Base-by-base conservation (phyloP, 2,329 filamentous ascomycete genomes). In the Neophaeococcomyces mojaviensis region DNA sequence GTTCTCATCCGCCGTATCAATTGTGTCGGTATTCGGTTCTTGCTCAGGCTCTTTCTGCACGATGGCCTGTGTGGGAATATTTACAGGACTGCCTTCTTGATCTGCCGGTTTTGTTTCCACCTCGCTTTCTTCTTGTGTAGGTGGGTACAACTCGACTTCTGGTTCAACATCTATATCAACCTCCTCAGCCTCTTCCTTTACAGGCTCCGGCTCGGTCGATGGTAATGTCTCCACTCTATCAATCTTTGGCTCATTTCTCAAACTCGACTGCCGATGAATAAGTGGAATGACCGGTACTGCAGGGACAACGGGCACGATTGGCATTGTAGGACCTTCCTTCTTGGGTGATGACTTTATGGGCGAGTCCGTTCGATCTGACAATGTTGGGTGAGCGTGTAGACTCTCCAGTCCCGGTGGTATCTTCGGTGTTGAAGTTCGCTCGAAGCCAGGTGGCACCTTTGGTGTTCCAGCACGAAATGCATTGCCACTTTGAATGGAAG, bases 371-470 rank as follows among this genome's bases (percentile, higher is more conserved):
- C 73, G 55, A 53, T 12, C 66, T 68, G 39, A 63, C 53, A 2
- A 71, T 71, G 24, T 71, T 71, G 50, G 74, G 71, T 19, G 75
- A 69, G 19, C 73, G 68, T 48, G 74, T 70, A 20, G 62, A 62
- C 19, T 68, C 57, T 35, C 43, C 4, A 46, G 50, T 3, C 53
- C 53, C 9, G 55, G 53, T 20, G 53, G 53, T 15, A 30, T 16
- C 49, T 55, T 39, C 58, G 34, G 37, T 8, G 37, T 35, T 26
- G 41, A 16, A 6, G 30, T 24, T 36, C 41, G 32, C 37, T 44
- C 43, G 22, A 46, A 53, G 1, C 53, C 55, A n/a, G 55, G 55
- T 19, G 55, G 55, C 9, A 57, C 41, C 35, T 54, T 55, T 22
- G 55, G 55, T 7, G 55, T 57, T 7, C 45, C 49, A 10, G 53